Percentiles rank a stretch among this genome's conserved stretches.
Evolutionary conservation across 805 yeast genomes (phyloP).

Genomic region (Sungouiella blattae): DNA sequence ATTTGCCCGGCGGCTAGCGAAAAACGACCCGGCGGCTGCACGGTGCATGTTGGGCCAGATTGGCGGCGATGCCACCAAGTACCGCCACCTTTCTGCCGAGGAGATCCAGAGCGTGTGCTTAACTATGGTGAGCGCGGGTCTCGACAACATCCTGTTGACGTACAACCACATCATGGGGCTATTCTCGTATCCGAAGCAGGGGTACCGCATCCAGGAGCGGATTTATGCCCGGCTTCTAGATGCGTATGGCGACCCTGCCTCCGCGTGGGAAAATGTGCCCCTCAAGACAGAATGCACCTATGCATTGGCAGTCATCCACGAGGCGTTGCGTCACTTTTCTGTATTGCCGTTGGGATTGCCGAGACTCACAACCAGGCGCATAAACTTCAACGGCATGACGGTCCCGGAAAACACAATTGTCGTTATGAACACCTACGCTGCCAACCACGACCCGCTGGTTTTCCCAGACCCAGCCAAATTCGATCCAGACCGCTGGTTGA

Average conservation of each 20-base stretch:
- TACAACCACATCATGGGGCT: constrained; percentile 61
- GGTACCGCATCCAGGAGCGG: constrained; percentile 37
- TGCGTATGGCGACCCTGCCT: not conserved
- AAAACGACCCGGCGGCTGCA: constrained; percentile 18
- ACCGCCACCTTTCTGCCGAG: constrained; percentile 10
- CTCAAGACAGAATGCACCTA: constrained; percentile 41
- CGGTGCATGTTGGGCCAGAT: constrained; percentile 33
- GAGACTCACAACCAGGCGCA: constrained; percentile 50
- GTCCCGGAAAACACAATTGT: constrained; percentile 58
- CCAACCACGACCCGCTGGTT: constrained; percentile 54
- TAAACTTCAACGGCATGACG: constrained; percentile 34
- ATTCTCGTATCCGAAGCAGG: constrained; percentile 41
- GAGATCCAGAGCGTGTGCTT: constrained; percentile 62
- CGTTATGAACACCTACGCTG: constrained; percentile 67
- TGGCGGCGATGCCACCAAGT: constrained; percentile 1
- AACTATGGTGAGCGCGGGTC: constrained; percentile 77
- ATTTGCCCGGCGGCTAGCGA: constrained; percentile 15
- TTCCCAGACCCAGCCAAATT: constrained; percentile 47
- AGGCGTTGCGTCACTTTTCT: constrained; percentile 58
- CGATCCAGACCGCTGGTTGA: constrained; percentile 52
- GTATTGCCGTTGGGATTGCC: constrained; percentile 70
- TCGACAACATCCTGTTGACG: constrained; percentile 67
- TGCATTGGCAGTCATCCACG: constrained; percentile 56
- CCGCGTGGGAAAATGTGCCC: constrained; percentile 27
- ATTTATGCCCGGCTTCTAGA: constrained; percentile 30